A percentile compares a stretch with the other conserved stretches of the same genome.
Evolutionary conservation across 129 eudicot species (phyloP).

Genomic region (Escallonia herrerae): DNA sequence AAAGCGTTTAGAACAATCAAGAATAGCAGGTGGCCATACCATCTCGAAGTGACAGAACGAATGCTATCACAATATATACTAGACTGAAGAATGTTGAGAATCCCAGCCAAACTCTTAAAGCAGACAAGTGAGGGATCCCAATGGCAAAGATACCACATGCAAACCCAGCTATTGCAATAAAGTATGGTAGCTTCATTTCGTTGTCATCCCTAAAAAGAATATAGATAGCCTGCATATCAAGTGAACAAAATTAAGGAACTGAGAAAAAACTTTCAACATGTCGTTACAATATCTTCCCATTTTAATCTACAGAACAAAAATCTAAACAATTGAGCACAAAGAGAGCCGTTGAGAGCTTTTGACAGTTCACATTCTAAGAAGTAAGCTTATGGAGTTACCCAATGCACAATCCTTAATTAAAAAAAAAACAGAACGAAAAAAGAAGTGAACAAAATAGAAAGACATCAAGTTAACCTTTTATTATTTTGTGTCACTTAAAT

Average conservation of each 20-base stretch:
- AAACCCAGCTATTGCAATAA: conserved; percentile 63
- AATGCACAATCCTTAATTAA: background rate
- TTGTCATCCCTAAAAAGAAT: conserved; percentile 48
- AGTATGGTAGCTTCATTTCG: conserved; percentile 70
- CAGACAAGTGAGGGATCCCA: conserved; percentile 74
- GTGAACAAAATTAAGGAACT: background rate
- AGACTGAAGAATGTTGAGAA: conserved; percentile 71
- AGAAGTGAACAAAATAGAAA: too few relatives aligned
- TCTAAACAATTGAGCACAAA: background rate
- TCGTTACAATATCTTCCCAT: background rate
- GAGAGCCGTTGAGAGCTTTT: background rate
- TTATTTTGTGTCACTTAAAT: background rate
- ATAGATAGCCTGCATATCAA: conserved; percentile 65
- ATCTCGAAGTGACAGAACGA: conserved; percentile 63
- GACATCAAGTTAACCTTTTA: background rate
- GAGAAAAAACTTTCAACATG: background rate
- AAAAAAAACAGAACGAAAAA: background rate
- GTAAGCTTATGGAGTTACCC: background rate
- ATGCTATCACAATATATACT: conserved; percentile 53
- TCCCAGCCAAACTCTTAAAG: conserved; percentile 68
- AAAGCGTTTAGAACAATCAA: background rate
- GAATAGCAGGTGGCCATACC: conserved; percentile 41
- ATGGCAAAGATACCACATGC: conserved; percentile 72
- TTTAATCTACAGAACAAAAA: background rate
- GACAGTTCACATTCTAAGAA: background rate